Conservation (phyloP, 768 basidiomycete genomes). For the Boletus rubropictus region DNA sequence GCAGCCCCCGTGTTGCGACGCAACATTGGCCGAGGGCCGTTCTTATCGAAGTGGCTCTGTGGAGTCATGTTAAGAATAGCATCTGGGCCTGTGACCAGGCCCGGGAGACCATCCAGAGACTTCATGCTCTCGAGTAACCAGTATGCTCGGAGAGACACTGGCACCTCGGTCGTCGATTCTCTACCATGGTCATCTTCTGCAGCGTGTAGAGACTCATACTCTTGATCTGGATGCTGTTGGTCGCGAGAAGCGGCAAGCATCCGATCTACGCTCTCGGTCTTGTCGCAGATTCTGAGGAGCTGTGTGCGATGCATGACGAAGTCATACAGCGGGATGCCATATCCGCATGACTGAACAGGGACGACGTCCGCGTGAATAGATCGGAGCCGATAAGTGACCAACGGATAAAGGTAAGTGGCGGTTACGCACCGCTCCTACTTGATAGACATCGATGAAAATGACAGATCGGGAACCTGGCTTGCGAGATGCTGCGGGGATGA, state of each 20-base stretch:
- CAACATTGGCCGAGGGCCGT: constrained; percentile 12
- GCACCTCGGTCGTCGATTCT: constrained; percentile 1
- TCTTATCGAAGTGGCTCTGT: constrained; percentile 15
- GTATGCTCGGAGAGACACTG: constrained; percentile 43
- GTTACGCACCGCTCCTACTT: constrained; percentile 44
- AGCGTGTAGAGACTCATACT: not conserved
- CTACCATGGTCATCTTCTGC: not conserved
- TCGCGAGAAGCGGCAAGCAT: constrained; percentile 5
- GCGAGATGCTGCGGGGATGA: constrained; percentile 43
- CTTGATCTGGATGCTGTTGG: not conserved
- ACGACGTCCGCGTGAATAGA: not conserved
- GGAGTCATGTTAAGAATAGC: constrained; percentile 8
- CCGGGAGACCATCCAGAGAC: constrained; percentile 59
- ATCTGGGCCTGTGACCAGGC: constrained; percentile 30
- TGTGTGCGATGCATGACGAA: constrained; percentile 53
- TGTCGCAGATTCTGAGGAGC: constrained; percentile 37
- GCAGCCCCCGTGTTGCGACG: not conserved
- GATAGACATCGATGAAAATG: constrained; percentile 55
- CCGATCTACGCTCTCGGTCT: constrained; percentile 40
- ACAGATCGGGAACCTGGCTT: constrained; percentile 55
- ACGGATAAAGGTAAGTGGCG: not conserved
- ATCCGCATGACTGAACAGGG: constrained; percentile 60
- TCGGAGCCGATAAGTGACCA: not conserved
- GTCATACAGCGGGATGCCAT: constrained; percentile 54
- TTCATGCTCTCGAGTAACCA: constrained; percentile 46